These are phyloP conservation scores for Aspergillus bombycis DNA, from an alignment of 2,329 filamentous ascomycete species.

Conservation along the genomic window DNA sequence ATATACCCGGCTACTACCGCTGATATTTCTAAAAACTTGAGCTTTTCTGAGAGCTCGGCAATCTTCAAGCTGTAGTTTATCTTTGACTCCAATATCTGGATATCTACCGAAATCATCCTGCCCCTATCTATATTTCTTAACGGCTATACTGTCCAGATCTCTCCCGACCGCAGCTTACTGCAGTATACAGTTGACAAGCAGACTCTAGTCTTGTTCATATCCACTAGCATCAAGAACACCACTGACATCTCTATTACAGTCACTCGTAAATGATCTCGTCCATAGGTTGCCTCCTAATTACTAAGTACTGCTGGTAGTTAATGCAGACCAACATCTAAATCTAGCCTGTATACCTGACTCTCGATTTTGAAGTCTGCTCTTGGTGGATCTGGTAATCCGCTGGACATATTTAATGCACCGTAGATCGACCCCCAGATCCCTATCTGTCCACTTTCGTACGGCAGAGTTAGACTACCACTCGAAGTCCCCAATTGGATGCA, in stretches of 20 bases:
- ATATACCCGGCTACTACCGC: constrained; percentile 15
- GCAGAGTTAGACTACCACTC: no score
- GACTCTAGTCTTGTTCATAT: constrained; percentile 22
- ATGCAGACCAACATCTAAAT: no score
- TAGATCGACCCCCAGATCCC: no score
- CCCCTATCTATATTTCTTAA: constrained; percentile 15
- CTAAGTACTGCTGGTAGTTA: neutral
- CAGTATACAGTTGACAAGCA: constrained; percentile 14
- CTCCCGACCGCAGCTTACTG: constrained; percentile 13
- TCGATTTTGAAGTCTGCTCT: no score
- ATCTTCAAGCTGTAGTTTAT: constrained; percentile 17
- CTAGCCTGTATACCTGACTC: no score
- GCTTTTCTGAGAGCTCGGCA: constrained; percentile 14
- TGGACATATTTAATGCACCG: no score
- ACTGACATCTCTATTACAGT: constrained; percentile 7
- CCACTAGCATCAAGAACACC: neutral
- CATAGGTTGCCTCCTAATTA: neutral
- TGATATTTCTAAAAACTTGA: constrained; percentile 13
- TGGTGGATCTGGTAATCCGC: no score
- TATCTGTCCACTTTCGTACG: no score
- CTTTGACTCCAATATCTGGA: constrained; percentile 11
- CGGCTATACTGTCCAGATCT: constrained; percentile 13
- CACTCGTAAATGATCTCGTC: constrained; percentile 2
- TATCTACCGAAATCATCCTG: constrained; percentile 16
- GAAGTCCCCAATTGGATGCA: no score